phyloP scores from a whole-genome alignment of 257 asterid genomes.

The Apocynum venetum region DNA sequence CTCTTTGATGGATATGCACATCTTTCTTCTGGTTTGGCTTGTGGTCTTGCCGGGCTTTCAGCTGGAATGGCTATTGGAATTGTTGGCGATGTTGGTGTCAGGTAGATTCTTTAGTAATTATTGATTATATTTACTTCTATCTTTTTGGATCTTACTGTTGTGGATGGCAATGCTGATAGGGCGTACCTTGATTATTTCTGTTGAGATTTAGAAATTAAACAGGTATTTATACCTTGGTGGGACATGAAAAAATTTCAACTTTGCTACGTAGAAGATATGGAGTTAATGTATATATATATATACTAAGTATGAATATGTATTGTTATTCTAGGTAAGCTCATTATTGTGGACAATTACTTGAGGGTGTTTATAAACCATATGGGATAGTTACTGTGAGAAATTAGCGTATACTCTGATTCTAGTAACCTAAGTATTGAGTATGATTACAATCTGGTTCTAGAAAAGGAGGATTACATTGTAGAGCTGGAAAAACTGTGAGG shows the following conservation, averaged over 20 bases:
- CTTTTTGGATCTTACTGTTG: neutral
- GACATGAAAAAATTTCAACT: neutral
- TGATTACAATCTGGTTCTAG: neutral
- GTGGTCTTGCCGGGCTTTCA: constrained; percentile 42
- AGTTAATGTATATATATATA: no score
- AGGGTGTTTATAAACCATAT: neutral
- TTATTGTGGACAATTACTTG: neutral
- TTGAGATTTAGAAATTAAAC: neutral
- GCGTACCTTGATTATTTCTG: neutral
- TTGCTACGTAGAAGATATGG: neutral
- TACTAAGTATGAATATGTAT: no score
- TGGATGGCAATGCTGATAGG: neutral
- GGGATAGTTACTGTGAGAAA: neutral
- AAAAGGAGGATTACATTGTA: neutral
- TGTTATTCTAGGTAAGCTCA: neutral
- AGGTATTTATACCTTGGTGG: neutral
- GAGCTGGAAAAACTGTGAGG: neutral
- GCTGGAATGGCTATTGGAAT: constrained; percentile 44
- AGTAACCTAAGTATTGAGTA: neutral
- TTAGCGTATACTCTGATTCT: neutral
- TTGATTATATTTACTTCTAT: neutral
- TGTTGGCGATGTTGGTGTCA: constrained; percentile 35
- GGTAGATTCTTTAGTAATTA: constrained; percentile 14
- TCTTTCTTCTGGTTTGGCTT: constrained; percentile 34
- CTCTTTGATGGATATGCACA: constrained; percentile 29